Base-by-base conservation (phyloP, 106 monocot genomes). In the Posidonia australis region DNA sequence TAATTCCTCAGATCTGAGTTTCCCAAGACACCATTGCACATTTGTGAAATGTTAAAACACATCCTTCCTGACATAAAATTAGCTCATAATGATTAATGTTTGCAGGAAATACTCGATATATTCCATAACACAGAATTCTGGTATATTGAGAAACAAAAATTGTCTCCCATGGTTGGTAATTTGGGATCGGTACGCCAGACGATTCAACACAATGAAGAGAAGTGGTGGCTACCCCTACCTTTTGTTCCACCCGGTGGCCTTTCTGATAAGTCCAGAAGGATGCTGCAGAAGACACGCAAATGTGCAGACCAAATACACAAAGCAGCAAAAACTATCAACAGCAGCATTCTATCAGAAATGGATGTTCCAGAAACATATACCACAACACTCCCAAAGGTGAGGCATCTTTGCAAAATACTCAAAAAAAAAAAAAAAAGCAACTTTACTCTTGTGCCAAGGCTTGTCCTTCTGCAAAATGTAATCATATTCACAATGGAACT, bases 171-270 rank as follows among this genome's bases (percentile, higher is more conserved):
- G 17, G 55, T 70, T 16, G 66, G 45, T 19, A 68, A 60, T 7
- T 77, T 88, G 31, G 79, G 74, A 47, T 88, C 92, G 1, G 85
- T 84, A 54, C 67, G 83, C 13, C n/a, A 66, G 31, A 45, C 74
- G 49, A 69, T 65, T 22, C 82, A 81, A 27, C 77, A 72, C 14
- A 83, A 80, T 44, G 83, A 88, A 18, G 88, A 92, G 69, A 88
- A 85, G 58, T 92, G 92, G 92, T 92, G 92, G 92, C 70, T 88
- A 41, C 92, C 92, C 0, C 67, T 92, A 11, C 92, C 92, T 0
- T 88, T 82, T 62, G 85, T 92, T 27, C 92, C 92, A 10, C 70
- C 68, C 1, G 55, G 58, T 13, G 92, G 92, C 10, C 76, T 92
- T 9, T 53, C 82, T 9, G 82, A 82, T 18, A 77, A 66, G 10